Percentiles rank a stretch among this genome's conserved stretches.
These are phyloP conservation scores for Pythium angustatum DNA, from an alignment of 352 stramenopile genomes.

Conservation along the genomic window DNA sequence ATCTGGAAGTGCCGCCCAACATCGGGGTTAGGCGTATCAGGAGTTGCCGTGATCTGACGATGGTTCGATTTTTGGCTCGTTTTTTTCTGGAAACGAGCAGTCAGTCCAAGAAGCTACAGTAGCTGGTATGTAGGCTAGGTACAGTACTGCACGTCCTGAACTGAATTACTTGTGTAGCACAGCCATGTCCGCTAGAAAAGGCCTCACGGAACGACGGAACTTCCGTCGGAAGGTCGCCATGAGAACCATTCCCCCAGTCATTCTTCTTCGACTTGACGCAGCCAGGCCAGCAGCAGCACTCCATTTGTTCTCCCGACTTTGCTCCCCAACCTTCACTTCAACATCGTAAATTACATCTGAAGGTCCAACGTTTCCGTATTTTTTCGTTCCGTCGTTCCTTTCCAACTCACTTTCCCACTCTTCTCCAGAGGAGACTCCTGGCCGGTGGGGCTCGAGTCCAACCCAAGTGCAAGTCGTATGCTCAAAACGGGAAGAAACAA, in stretches of 20 bases:
- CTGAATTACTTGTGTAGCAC: background rate
- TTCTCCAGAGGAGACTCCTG: too few relatives aligned
- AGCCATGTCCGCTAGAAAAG: background rate
- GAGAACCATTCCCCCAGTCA: conserved; percentile 3
- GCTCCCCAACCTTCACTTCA: conserved; percentile 26
- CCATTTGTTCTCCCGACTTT: conserved; percentile 4
- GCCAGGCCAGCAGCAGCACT: background rate
- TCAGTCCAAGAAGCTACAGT: conserved; percentile 15
- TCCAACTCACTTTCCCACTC: conserved; percentile 13
- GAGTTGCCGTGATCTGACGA: background rate
- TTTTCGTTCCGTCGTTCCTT: conserved; percentile 22
- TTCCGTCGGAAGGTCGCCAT: conserved; percentile 27
- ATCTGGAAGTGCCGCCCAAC: conserved; percentile 8
- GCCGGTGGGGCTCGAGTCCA: too few relatives aligned
- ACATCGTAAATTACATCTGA: conserved; percentile 28
- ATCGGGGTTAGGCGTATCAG: conserved; percentile 25
- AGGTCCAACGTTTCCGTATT: conserved; percentile 24
- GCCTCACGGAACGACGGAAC: conserved; percentile 13
- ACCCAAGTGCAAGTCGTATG: too few relatives aligned
- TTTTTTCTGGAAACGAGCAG: conserved; percentile 7
- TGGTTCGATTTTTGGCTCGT: conserved; percentile 17
- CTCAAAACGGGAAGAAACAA: background rate
- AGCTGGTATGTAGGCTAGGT: too few relatives aligned
- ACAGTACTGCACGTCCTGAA: too few relatives aligned
- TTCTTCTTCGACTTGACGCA: conserved; percentile 31